These are phyloP conservation scores for Ilex asprella DNA, from an alignment of 257 asterid species.

Conservation along the genomic window DNA sequence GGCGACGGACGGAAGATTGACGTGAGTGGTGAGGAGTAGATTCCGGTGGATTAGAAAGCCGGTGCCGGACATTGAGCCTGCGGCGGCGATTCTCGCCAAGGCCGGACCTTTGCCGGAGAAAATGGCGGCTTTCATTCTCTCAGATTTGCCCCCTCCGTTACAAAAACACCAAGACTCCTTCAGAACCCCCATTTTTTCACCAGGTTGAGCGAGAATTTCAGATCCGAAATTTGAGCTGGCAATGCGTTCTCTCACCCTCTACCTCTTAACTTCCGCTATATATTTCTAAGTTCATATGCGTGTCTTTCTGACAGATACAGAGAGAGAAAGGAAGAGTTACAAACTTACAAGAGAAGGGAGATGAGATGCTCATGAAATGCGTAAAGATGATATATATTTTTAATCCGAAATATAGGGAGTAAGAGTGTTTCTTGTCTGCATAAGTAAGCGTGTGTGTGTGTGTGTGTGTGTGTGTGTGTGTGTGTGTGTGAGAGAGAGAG, in stretches of 20 bases:
- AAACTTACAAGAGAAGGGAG: not conserved
- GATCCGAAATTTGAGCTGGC: constrained; percentile 43
- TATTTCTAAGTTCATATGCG: not conserved
- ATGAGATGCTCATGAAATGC: not conserved
- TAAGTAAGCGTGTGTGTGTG: too few relatives aligned
- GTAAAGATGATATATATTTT: not conserved
- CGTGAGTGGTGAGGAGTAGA: constrained; percentile 89
- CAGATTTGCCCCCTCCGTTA: constrained; percentile 93
- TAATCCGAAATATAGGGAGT: not conserved
- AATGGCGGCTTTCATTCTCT: constrained; percentile 72
- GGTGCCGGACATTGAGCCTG: constrained; percentile 35
- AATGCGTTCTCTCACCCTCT: constrained; percentile 12
- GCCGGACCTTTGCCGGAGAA: constrained; percentile 73
- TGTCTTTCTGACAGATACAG: not conserved
- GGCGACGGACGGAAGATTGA: constrained; percentile 64
- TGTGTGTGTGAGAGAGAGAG: too few relatives aligned
- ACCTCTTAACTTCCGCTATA: not conserved
- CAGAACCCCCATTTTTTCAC: constrained; percentile 57
- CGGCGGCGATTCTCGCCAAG: constrained; percentile 55
- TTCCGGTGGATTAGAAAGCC: constrained; percentile 95
- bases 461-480: too few relatives aligned
- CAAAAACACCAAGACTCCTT: constrained; percentile 92
- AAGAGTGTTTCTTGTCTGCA: not conserved
- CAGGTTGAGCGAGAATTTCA: constrained; percentile 10
- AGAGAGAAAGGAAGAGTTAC: not conserved